These are phyloP conservation scores for Primulina tabacum DNA, from an alignment of 257 asterid species.

Conservation along the genomic window DNA sequence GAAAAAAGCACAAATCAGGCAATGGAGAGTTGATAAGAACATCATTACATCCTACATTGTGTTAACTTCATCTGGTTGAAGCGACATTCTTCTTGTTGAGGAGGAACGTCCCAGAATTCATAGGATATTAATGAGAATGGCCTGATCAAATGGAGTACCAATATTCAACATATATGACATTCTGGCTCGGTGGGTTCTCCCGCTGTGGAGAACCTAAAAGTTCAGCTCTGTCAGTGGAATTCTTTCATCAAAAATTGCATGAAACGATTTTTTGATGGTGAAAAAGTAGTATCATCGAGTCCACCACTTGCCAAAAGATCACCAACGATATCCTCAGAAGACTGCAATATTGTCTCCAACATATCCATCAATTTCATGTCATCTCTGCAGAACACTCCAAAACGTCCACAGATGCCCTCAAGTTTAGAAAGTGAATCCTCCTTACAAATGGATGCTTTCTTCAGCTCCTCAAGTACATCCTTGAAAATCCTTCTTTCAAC, in stretches of 20 bases:
- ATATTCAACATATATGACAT: too few species aligned
- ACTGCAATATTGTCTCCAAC: conserved; percentile 28
- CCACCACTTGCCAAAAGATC: conserved; percentile 7
- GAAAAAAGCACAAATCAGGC: background rate
- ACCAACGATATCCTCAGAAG: conserved; percentile 27
- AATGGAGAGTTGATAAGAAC: background rate
- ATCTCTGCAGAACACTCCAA: conserved; percentile 33
- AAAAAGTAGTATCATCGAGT: background rate
- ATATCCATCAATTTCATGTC: conserved; percentile 32
- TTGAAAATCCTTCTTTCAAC: conserved; percentile 29
- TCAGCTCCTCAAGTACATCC: conserved; percentile 29
- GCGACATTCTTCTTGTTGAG: background rate
- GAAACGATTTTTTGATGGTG: conserved; percentile 31
- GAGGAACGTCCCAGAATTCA: background rate
- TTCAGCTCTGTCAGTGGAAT: conserved; percentile 37
- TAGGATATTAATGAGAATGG: background rate
- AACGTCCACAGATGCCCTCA: conserved; percentile 29
- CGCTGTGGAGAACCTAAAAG: background rate
- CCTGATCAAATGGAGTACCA: background rate
- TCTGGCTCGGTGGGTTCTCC: background rate
- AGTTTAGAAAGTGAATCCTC: conserved; percentile 31
- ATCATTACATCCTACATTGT: background rate
- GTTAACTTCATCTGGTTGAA: background rate
- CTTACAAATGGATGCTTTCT: conserved; percentile 23
- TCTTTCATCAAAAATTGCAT: conserved; percentile 27